Evolutionary conservation across 192 early-diverging fungal species (phyloP).

Genomic region (Linnemannia exigua): DNA sequence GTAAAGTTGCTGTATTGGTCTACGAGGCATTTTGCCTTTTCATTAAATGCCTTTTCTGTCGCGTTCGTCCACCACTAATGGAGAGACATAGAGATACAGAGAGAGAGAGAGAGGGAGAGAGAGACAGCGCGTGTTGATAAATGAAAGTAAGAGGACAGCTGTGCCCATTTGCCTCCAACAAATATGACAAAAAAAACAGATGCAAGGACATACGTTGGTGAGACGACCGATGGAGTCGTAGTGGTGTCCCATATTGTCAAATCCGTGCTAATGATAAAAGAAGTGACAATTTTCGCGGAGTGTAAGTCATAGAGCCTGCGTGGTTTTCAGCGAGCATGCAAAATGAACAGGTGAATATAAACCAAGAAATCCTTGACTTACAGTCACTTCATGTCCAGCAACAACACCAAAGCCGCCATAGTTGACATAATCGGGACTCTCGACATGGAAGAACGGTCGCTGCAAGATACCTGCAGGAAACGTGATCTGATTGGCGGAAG

Average conservation of each 20-base stretch:
- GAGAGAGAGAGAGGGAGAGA: neutral
- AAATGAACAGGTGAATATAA: neutral
- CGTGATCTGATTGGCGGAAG: conserved; percentile 12
- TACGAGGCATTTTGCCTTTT: conserved; percentile 70
- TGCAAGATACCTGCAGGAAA: conserved; percentile 68
- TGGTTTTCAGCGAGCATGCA: neutral
- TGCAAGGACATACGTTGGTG: conserved; percentile 43
- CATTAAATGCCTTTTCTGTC: conserved; percentile 63
- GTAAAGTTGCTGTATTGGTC: conserved; percentile 70
- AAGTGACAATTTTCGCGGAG: too few species aligned
- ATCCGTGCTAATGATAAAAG: conserved; percentile 53
- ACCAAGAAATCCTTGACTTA: neutral
- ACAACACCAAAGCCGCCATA: conserved; percentile 75
- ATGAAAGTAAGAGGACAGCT: conserved; percentile 34
- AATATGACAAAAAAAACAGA: conserved; percentile 6
- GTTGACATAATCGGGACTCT: conserved; percentile 67
- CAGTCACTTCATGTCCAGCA: conserved; percentile 74
- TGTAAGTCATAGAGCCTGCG: too few species aligned
- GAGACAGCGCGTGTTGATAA: neutral
- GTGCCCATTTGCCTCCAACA: too few species aligned
- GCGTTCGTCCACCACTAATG: conserved; percentile 76
- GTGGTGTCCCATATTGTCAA: conserved; percentile 61
- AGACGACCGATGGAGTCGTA: conserved; percentile 42
- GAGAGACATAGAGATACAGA: neutral
- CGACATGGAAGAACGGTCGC: conserved; percentile 66